Conservation (phyloP, 306 rosid species). For the Cucumis melo region DNA sequence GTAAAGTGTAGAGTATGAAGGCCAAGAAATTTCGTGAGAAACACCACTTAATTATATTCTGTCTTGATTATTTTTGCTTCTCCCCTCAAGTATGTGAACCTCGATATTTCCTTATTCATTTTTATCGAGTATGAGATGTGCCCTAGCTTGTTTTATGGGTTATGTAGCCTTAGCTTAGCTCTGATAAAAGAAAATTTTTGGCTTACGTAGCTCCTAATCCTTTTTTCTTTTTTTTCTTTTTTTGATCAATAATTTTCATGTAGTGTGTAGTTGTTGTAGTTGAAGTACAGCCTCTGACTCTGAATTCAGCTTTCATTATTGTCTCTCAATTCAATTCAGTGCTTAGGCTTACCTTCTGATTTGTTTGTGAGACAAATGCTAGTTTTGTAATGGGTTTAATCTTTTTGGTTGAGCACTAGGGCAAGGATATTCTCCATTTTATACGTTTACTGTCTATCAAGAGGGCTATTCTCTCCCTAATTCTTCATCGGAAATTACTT, state of each 20-base stretch:
- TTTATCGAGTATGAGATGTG: neutral
- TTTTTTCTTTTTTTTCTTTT: no score
- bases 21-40: neutral
- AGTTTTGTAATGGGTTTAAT: neutral
- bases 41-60: neutral
- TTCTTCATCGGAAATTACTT: no score
- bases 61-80: neutral
- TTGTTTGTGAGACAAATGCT: neutral
- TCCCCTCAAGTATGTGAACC: neutral
- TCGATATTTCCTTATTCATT: neutral
- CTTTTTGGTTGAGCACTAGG: neutral
- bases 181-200: neutral
- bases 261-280: neutral
- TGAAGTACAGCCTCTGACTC: neutral
- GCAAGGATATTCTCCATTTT: no score
- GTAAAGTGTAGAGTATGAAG: conserved; percentile 32
- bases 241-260: neutral
- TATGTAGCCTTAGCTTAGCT: neutral
- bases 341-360: neutral
- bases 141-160: neutral
- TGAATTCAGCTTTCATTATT: neutral
- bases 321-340: neutral
- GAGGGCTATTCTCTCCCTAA: no score
- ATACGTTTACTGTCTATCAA: no score
- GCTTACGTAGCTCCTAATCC: neutral